Percentiles rank a stretch among this genome's conserved stretches.
Evolutionary conservation across 2,329 filamentous ascomycete genomes (phyloP).

Genomic region (Penicillium crustosum): DNA sequence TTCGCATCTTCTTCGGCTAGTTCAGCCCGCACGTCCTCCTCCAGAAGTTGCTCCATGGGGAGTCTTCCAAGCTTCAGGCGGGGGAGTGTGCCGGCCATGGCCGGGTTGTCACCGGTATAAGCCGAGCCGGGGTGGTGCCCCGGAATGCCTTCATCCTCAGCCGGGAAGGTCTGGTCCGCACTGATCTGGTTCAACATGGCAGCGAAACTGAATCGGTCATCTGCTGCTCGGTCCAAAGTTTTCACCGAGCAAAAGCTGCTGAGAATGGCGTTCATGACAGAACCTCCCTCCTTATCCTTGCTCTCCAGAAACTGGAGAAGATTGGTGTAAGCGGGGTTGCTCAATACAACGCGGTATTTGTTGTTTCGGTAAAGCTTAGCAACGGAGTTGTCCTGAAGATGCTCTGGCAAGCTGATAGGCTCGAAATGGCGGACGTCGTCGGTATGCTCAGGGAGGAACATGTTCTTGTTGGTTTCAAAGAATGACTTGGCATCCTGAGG

Average conservation of each 20-base stretch:
- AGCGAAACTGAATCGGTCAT: conserved; percentile 60
- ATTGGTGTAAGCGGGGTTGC: conserved; percentile 76
- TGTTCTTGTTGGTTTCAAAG: conserved; percentile 64
- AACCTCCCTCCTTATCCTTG: conserved; percentile 78
- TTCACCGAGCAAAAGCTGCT: conserved; percentile 59
- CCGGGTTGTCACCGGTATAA: conserved; percentile 58
- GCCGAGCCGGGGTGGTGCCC: conserved; percentile 66
- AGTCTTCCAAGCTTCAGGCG: conserved; percentile 76
- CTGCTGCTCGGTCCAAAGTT: conserved; percentile 58
- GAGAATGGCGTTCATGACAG: conserved; percentile 73
- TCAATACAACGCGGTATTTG: conserved; percentile 89
- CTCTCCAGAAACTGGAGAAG: conserved; percentile 86
- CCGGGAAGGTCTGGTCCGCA: conserved; percentile 57
- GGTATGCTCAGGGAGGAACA: conserved; percentile 73
- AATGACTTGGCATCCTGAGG: conserved; percentile 71
- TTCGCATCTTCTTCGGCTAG: conserved; percentile 81
- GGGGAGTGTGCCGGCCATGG: conserved; percentile 56
- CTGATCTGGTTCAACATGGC: conserved; percentile 58
- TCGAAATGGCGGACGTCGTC: conserved; percentile 78
- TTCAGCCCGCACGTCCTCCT: conserved; percentile 82
- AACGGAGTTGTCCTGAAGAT: conserved; percentile 73
- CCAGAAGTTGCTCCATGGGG: conserved; percentile 78
- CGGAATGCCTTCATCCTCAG: conserved; percentile 68
- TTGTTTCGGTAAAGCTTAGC: conserved; percentile 79
- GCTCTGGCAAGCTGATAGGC: conserved; percentile 71